Percentiles rank a stretch among this genome's conserved stretches.
These are phyloP conservation scores for Lobosporangium transversale DNA, from an alignment of 192 early-diverging fungal genomes.

Conservation along the genomic window DNA sequence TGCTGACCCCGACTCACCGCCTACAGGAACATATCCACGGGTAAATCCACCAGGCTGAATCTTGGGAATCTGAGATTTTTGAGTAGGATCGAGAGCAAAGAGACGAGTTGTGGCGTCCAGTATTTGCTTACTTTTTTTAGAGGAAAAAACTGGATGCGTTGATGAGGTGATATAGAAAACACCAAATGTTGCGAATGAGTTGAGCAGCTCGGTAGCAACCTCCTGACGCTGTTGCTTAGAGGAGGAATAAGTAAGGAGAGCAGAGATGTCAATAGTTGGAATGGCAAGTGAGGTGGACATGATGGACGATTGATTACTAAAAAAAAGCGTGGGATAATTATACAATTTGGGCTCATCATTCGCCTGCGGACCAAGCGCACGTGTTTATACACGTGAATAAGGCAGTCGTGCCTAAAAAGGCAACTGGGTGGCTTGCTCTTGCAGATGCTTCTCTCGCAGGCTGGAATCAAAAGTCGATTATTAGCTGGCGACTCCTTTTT, in stretches of 20 bases:
- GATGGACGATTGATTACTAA: not conserved
- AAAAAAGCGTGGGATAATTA: not conserved
- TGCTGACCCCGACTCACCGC: constrained; percentile 61
- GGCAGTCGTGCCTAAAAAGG: too few relatives aligned
- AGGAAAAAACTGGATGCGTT: constrained; percentile 37
- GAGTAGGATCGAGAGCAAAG: constrained; percentile 41
- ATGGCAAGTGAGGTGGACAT: constrained; percentile 14
- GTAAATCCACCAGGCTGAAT: constrained; percentile 58
- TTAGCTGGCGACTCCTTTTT: too few relatives aligned
- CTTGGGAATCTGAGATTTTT: constrained; percentile 50
- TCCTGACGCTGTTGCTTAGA: constrained; percentile 1
- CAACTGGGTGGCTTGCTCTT: too few relatives aligned
- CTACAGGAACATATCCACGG: constrained; percentile 56
- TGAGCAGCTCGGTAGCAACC: constrained; percentile 28
- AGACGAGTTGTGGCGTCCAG: constrained; percentile 37
- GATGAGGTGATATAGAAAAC: constrained; percentile 55
- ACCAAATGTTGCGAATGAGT: constrained; percentile 43
- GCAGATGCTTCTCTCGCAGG: too few relatives aligned
- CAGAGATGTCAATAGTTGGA: constrained; percentile 45
- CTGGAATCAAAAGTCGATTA: too few relatives aligned
- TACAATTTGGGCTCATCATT: too few relatives aligned
- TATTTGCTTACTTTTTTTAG: constrained; percentile 6
- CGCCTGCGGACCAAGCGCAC: too few relatives aligned
- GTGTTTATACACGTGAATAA: too few relatives aligned
- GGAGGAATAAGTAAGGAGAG: constrained; percentile 11